phyloP scores from a whole-genome alignment of 108 stramenopile genomes.

The Cafeteria roenbergensis region DNA sequence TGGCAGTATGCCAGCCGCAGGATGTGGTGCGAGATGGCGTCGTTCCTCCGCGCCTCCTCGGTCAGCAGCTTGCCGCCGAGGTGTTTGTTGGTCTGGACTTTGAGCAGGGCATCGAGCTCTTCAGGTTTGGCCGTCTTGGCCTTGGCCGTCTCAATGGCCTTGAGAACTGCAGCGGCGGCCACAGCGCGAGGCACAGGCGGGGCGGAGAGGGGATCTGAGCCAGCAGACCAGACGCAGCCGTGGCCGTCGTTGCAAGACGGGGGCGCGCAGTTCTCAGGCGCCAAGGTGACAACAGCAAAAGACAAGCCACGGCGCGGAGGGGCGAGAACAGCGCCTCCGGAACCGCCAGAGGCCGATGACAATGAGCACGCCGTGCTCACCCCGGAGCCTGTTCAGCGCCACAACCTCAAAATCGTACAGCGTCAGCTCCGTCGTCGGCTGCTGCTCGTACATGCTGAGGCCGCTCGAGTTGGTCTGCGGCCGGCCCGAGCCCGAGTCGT shows the following conservation, averaged over 20 bases:
- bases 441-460: constrained; percentile 27
- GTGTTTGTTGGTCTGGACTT: not conserved
- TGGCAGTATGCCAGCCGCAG: constrained; percentile 82
- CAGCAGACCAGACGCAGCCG: no score
- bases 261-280: constrained; percentile 34
- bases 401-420: constrained; percentile 43
- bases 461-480: no score
- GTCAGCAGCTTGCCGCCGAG: not conserved
- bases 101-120: constrained; percentile 4
- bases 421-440: constrained; percentile 36
- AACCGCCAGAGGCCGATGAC: no score
- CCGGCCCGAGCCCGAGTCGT: no score
- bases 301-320: no score
- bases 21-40: constrained; percentile 83
- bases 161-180: constrained; percentile 1
- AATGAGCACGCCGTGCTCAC: constrained; percentile 58
- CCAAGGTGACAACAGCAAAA: constrained; percentile 14
- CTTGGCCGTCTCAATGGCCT: constrained; percentile 22
- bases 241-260: no score
- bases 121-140: constrained; percentile 7
- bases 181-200: no score
- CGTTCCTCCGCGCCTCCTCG: constrained; percentile 29
- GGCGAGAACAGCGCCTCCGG: not conserved
- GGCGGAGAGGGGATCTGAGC: no score
- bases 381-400: constrained; percentile 46